Evolutionary conservation across 1,284 basidiomycete species (phyloP), one percentile per base, ranked within the genome.

Genomic region (Austropuccinia psidii): DNA sequence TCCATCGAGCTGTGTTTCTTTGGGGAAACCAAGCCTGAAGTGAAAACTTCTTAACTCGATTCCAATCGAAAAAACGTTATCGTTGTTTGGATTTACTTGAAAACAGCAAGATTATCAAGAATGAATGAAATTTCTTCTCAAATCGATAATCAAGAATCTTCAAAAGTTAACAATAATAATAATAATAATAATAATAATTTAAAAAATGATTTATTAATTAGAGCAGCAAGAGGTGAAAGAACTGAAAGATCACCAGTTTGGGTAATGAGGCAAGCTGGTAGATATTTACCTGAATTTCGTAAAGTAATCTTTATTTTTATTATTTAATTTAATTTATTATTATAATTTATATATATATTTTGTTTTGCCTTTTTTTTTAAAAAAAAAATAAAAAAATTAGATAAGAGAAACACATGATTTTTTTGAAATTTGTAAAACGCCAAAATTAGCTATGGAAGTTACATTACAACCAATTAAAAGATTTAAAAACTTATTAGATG

Each of bases 241-340:
- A 94, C 93, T 0, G 90, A 91, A 79, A 87, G 91, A 74, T 92
- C 95, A 2, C 95, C 95, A 15, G 93, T 96, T 75, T 99, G 95
- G 95, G 90, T 98, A 75, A 99, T 99, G 95, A 87, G 96, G 39
- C 95, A 99, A 81, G 96, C 96, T 24, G 94, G 95, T 55, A 86
- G 94, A 68, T 96, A 96, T 82, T 86, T 97, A 64, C 93, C 93
- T 81, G 93, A 92, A 73, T 73, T 73, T 50, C 69, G 69, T 31
- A 64, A 73, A 45, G 68, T 47, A 45, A 64, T 49, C 29, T 64
- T 49, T 49, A 5, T 6, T 29, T n/a, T 21, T 39, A 13, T 60
- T n/a, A 31, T 31, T 54, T 54, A 35, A 11, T 57, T 4, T 17
- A 1, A 43, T 41, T 24, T 19, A 37, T 21, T 60, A 9, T 7